These are phyloP conservation scores for Knufia petricola DNA, from an alignment of 2,329 filamentous ascomycete genomes.

Conservation along the genomic window DNA sequence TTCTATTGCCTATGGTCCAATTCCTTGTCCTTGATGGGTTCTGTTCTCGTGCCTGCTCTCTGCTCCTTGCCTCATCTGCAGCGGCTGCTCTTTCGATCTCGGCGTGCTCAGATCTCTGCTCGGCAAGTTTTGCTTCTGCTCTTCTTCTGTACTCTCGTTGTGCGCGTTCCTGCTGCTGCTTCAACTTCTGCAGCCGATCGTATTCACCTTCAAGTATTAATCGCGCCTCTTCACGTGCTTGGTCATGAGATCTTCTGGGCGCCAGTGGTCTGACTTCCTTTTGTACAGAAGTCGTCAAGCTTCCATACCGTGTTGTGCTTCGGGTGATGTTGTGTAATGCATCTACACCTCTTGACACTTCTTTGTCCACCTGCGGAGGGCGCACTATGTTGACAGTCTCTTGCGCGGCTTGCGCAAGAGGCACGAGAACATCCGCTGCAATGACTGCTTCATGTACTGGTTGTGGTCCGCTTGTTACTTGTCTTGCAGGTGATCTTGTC, in stretches of 20 bases:
- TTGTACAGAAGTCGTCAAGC: background rate
- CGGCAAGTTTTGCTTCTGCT: constrained; percentile 6
- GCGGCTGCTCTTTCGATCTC: background rate
- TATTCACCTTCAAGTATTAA: constrained; percentile 22
- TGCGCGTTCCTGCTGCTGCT: constrained; percentile 10
- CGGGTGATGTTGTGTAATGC: background rate
- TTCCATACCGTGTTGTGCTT: background rate
- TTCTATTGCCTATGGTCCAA: background rate
- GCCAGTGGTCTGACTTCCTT: background rate
- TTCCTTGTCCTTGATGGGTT: background rate
- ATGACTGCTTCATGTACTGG: background rate
- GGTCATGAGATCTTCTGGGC: constrained; percentile 14
- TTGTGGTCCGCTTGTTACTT: background rate
- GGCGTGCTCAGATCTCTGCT: background rate
- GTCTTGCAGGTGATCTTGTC: background rate
- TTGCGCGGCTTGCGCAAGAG: constrained; percentile 8
- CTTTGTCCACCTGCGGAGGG: background rate
- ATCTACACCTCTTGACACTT: background rate
- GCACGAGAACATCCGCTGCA: constrained; percentile 8
- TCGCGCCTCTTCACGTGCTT: constrained; percentile 21
- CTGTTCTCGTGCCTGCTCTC: background rate
- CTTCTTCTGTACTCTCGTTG: background rate
- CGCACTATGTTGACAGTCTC: background rate
- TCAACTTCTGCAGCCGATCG: constrained; percentile 15
- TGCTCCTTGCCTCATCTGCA: background rate